Base-by-base conservation (phyloP, 129 eudicot species). In the Lonicera japonica region DNA sequence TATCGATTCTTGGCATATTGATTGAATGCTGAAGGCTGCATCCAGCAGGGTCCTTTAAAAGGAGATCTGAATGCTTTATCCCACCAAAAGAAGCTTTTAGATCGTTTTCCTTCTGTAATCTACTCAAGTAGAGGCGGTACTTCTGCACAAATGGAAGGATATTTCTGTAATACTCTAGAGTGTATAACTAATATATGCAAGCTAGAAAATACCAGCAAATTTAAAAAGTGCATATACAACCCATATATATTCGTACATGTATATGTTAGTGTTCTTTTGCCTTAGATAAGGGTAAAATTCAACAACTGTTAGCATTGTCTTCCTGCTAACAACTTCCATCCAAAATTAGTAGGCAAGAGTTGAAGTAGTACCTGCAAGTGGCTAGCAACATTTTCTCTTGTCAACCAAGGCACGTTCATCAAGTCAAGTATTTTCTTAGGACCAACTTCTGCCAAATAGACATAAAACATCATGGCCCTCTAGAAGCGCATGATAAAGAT, bases 351-450 rank as follows among this genome's bases (percentile, higher is more conserved):
- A 29, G 36, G 53, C 77, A 46, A 48, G 58, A 66, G 72, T 63
- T 65, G 61, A 34, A 73, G 53, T 58, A 73, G 23, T 61, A 94
- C 99, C 99, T 94, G 99, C 70, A 94, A 76, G 79, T 94, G 99
- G 71, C 99, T 94, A 25, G 99, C 99, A 65, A 94, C 99, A 69
- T 94, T 94, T 71, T 94, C 99, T 75, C 99, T 73, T 1, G 99
- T 94, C 62, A 94, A 70, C 99, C 99, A 83, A 52, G 96, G 87
- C 67, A 94, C 95, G 4, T 92, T 88, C 99, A 94, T 94, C 67
- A 83, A 72, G 78, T 94, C 99, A 0, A 88, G 89, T 66, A 94
- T 88, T 68, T 88, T 94, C 84, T 94, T 94, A 5, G 99, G 99
- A 66, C 99, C 99, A 45, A 94, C 96, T 85, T 88, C 99, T 94